Percentiles rank a stretch among this genome's conserved stretches.
phyloP scores from a whole-genome alignment of 2,329 filamentous ascomycete genomes.

The Colletotrichum sp. region DNA sequence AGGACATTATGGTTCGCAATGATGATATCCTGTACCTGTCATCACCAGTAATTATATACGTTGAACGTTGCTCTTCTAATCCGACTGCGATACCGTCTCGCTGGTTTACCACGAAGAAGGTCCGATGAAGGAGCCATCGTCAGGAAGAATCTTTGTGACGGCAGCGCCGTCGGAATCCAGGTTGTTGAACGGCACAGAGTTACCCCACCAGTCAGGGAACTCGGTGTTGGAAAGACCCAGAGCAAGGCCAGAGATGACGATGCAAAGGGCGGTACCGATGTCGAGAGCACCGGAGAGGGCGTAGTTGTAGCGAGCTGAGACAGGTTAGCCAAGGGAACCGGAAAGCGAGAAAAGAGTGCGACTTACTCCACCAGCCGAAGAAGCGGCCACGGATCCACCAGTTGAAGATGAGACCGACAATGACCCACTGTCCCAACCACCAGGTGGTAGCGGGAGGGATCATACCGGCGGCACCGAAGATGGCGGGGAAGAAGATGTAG shows the following conservation, averaged over 20 bases:
- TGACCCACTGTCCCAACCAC: conserved; percentile 59
- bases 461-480: conserved; percentile 54
- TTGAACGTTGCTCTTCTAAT: neutral
- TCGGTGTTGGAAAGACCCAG: conserved; percentile 48
- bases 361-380: conserved; percentile 58
- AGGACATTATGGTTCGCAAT: neutral
- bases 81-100: neutral
- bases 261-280: conserved; percentile 61
- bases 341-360: rapidly evolving
- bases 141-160: conserved; percentile 30
- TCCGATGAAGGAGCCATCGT: conserved; percentile 31
- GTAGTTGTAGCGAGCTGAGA: conserved; percentile 58
- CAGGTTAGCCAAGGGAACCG: neutral
- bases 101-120: conserved; percentile 27
- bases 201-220: conserved; percentile 58
- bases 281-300: conserved; percentile 63
- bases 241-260: conserved; percentile 55
- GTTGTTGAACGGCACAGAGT: conserved; percentile 37
- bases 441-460: conserved; percentile 62
- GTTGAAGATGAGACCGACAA: conserved; percentile 62
- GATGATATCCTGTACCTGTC: neutral
- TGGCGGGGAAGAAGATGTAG: conserved; percentile 57
- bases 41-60: neutral
- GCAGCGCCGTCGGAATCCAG: conserved; percentile 30
- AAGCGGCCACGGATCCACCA: conserved; percentile 53